Evolutionary conservation across 2,329 filamentous ascomycete genomes (phyloP).

Genomic region (Claviceps sp.): DNA sequence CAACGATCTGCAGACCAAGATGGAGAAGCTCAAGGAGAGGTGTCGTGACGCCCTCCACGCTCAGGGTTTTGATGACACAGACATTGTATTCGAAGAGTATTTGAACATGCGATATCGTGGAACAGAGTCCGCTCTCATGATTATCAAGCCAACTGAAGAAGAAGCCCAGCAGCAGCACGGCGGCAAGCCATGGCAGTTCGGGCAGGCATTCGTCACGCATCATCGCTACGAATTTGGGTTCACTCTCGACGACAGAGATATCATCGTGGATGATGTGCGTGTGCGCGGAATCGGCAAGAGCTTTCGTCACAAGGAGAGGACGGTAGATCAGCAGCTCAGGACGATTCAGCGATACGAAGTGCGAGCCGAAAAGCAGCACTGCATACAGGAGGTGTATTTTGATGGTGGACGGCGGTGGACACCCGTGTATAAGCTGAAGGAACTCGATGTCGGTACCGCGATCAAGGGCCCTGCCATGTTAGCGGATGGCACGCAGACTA

Average conservation of each 20-base stretch:
- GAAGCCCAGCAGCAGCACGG: conserved; percentile 45
- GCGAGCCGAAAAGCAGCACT: conserved; percentile 46
- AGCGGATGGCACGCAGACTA: conserved; percentile 80
- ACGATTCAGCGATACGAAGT: conserved; percentile 48
- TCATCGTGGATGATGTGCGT: conserved; percentile 82
- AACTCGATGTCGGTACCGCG: conserved; percentile 57
- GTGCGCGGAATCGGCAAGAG: conserved; percentile 83
- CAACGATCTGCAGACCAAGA: conserved; percentile 54
- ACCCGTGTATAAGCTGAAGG: conserved; percentile 68
- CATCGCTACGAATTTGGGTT: conserved; percentile 92
- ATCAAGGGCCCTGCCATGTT: conserved; percentile 74
- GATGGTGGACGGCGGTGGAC: conserved; percentile 67
- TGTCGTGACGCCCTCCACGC: conserved; percentile 53
- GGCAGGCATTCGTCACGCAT: conserved; percentile 69
- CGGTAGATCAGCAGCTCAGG: conserved; percentile 71
- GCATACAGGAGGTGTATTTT: conserved; percentile 65
- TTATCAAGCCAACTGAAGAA: conserved; percentile 56
- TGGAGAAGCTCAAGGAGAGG: conserved; percentile 67
- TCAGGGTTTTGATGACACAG: conserved; percentile 64
- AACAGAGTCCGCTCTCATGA: conserved; percentile 84
- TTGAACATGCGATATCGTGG: conserved; percentile 88
- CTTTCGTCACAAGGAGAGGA: conserved; percentile 65
- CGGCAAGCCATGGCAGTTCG: conserved; percentile 68
- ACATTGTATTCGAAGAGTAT: conserved; percentile 80
- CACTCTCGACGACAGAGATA: conserved; percentile 68